Conservation (phyloP, 2,329 filamentous ascomycete genomes). For the Cadophora gregata region DNA sequence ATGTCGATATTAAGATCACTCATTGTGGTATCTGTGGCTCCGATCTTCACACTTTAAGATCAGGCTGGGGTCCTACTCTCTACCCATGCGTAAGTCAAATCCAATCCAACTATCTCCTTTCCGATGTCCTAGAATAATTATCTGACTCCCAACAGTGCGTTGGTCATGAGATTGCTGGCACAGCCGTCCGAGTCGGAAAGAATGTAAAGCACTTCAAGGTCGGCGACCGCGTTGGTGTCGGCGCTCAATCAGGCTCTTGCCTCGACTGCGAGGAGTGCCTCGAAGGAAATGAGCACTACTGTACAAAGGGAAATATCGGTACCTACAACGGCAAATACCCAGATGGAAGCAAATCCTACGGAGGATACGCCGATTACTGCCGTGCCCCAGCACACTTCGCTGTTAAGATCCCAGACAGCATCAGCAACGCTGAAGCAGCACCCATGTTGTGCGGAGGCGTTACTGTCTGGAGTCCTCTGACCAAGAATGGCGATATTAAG, state of each 20-base stretch:
- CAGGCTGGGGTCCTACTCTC: constrained; percentile 48
- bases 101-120: not conserved
- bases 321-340: constrained; percentile 52
- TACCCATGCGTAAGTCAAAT: constrained; percentile 41
- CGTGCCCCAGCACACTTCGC: constrained; percentile 64
- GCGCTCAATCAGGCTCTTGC: constrained; percentile 57
- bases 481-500: constrained; percentile 69
- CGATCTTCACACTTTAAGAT: constrained; percentile 45
- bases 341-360: constrained; percentile 52
- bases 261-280: constrained; percentile 58
- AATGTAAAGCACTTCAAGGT: constrained; percentile 51
- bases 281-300: constrained; percentile 36
- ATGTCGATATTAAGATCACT: constrained; percentile 57
- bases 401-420: constrained; percentile 61
- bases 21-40: constrained; percentile 52
- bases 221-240: constrained; percentile 61
- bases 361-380: constrained; percentile 54
- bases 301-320: constrained; percentile 44
- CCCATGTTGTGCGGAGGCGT: constrained; percentile 82
- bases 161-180: constrained; percentile 59
- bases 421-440: constrained; percentile 57
- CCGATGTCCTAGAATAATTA: not conserved
- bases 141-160: constrained; percentile 43
- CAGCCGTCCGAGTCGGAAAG: constrained; percentile 52
- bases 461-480: constrained; percentile 73